These are phyloP conservation scores for Theileria sp. DNA, from an alignment of 169 alveolate genomes.

Conservation along the genomic window DNA sequence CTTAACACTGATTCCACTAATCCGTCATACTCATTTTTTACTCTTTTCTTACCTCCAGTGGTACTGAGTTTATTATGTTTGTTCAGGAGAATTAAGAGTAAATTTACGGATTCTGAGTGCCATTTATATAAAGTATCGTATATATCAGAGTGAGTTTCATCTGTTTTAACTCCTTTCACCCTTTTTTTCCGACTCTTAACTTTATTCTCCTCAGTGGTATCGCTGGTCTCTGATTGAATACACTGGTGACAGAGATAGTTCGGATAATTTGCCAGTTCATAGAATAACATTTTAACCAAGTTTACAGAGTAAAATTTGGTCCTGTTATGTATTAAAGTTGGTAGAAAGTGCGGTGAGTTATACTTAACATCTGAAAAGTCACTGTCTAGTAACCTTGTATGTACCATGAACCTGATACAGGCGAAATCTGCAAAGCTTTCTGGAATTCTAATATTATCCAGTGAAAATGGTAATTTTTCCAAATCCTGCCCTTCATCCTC, in stretches of 20 bases:
- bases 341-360: neutral
- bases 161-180: neutral
- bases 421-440: conserved; percentile 10
- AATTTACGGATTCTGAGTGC: neutral
- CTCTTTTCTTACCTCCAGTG: neutral
- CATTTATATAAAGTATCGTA: conserved; percentile 9
- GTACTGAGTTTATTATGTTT: neutral
- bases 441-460: neutral
- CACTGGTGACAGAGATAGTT: neutral
- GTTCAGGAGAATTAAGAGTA: neutral
- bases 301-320: neutral
- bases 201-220: neutral
- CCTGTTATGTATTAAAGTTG: neutral
- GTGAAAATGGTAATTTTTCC: neutral
- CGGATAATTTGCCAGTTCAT: conserved; percentile 9
- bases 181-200: neutral
- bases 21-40: neutral
- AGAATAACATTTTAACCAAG: neutral
- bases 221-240: neutral
- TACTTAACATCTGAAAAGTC: conserved; percentile 5
- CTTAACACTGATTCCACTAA: neutral
- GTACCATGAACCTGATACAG: conserved; percentile 10
- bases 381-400: neutral
- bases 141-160: neutral
- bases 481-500: neutral